Conservation (phyloP, 441 rosid species). For the Omphalea diandra region DNA sequence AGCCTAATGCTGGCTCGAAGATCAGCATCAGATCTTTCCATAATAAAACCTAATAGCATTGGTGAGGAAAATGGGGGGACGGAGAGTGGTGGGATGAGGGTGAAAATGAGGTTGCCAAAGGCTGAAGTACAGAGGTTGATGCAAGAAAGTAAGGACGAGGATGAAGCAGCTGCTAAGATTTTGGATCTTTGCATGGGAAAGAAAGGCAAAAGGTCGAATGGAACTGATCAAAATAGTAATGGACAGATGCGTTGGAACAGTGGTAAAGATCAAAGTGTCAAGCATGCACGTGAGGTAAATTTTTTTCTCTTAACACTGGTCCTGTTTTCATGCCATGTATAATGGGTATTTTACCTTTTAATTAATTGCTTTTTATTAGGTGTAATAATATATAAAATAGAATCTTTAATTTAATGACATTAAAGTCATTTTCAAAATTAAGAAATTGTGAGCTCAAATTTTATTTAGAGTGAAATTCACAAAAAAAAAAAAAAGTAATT, state of each 20-base stretch:
- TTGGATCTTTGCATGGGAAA: slow-evolving; percentile 48
- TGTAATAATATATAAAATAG: no score
- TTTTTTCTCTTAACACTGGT: slow-evolving; percentile 14
- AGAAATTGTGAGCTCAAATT: no score
- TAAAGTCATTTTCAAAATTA: no score
- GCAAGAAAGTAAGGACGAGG: slow-evolving; percentile 57
- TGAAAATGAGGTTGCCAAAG: slow-evolving; percentile 68
- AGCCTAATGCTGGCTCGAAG: slow-evolving; percentile 72
- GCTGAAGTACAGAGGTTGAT: slow-evolving; percentile 63
- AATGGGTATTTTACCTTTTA: neutral
- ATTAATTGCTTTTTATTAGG: neutral
- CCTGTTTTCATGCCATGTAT: slow-evolving; percentile 19
- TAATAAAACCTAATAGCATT: slow-evolving; percentile 32
- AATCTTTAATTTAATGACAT: no score
- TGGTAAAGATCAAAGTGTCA: slow-evolving; percentile 31
- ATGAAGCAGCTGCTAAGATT: slow-evolving; percentile 67
- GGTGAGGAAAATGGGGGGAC: neutral
- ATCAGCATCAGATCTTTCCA: slow-evolving; percentile 72
- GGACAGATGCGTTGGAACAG: slow-evolving; percentile 39
- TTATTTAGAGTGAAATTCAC: no score
- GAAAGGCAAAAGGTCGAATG: slow-evolving; percentile 16
- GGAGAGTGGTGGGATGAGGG: slow-evolving; percentile 35
- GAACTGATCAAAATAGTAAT: slow-evolving; percentile 21
- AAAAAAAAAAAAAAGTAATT: no score
- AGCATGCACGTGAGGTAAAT: slow-evolving; percentile 50